phyloP scores from a whole-genome alignment of 1,284 basidiomycete genomes.

The Phylloporus gajari region DNA sequence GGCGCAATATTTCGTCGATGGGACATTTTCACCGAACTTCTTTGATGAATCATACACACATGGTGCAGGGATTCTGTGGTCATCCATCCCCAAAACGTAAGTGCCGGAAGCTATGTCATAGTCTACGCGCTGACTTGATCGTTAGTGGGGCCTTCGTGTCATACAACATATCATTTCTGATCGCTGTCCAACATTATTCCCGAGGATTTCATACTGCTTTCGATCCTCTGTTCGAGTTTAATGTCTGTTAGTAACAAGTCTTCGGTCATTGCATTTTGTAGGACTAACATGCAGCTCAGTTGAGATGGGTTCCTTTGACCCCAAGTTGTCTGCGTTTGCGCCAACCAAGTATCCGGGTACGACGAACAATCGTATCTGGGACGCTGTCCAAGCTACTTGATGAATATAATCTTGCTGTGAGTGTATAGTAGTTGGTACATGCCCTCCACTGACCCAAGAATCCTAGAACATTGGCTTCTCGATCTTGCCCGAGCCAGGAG shows the following conservation, averaged over 20 bases:
- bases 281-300: constrained; percentile 36
- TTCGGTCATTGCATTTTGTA: not conserved
- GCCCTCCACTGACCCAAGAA: not conserved
- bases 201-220: constrained; percentile 44
- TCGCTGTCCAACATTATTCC: constrained; percentile 41
- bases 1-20: constrained; percentile 53
- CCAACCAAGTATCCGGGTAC: constrained; percentile 58
- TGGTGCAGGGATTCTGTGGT: constrained; percentile 50
- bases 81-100: constrained; percentile 46
- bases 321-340: constrained; percentile 55
- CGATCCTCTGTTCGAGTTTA: constrained; percentile 58
- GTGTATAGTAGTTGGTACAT: constrained; percentile 14
- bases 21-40: constrained; percentile 47
- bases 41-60: constrained; percentile 44
- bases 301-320: constrained; percentile 56
- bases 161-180: constrained; percentile 50
- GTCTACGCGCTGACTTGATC: constrained; percentile 5
- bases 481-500: constrained; percentile 34
- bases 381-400: constrained; percentile 57
- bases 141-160: constrained; percentile 45
- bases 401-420: constrained; percentile 46
- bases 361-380: constrained; percentile 52
- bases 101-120: constrained; percentile 13
- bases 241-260: constrained; percentile 47
- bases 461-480: not conserved